A percentile compares a stretch with the other conserved stretches of the same genome.
Evolutionary conservation across 2,329 filamentous ascomycete species (phyloP).

Genomic region (Trichoderma pleuroti): DNA sequence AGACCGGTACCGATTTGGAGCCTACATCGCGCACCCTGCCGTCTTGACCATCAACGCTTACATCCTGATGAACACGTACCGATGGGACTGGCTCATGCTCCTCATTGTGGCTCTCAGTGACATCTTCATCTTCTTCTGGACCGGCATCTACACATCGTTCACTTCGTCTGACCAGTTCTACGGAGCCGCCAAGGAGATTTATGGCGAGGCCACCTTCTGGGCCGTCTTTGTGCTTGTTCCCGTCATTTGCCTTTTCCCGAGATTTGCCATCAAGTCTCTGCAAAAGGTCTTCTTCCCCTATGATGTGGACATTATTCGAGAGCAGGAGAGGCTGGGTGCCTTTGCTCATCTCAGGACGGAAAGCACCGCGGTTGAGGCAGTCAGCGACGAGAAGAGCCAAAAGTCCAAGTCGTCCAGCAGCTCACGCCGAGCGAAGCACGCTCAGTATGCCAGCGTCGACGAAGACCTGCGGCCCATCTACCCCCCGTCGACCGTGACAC

Average conservation of each 20-base stretch:
- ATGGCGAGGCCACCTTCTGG: slow-evolving; percentile 83
- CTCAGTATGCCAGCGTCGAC: slow-evolving; percentile 63
- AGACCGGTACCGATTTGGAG: slow-evolving; percentile 80
- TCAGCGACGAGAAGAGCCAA: slow-evolving; percentile 35
- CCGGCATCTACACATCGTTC: slow-evolving; percentile 70
- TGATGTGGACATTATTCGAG: slow-evolving; percentile 92
- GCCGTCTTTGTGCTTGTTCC: slow-evolving; percentile 74
- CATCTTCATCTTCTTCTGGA: slow-evolving; percentile 92
- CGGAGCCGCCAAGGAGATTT: slow-evolving; percentile 72
- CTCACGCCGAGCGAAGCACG: slow-evolving; percentile 54
- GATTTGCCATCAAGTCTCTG: slow-evolving; percentile 79
- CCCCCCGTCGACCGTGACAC: slow-evolving; percentile 80
- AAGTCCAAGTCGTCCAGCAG: slow-evolving; percentile 58
- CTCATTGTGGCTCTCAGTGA: slow-evolving; percentile 79
- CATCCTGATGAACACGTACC: slow-evolving; percentile 92
- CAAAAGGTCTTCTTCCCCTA: slow-evolving; percentile 94
- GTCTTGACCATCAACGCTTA: slow-evolving; percentile 90
- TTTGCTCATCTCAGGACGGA: slow-evolving; percentile 64
- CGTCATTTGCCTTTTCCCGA: slow-evolving; percentile 78
- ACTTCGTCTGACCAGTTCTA: slow-evolving; percentile 61
- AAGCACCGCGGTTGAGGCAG: slow-evolving; percentile 34
- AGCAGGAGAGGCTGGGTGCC: slow-evolving; percentile 79
- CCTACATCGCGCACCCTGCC: slow-evolving; percentile 79
- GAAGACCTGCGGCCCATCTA: slow-evolving; percentile 93
- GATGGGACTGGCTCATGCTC: slow-evolving; percentile 96